Evolutionary conservation across 805 yeast species (phyloP), one percentile per base, ranked within the genome.

Genomic region (Candida xiaguanensis): DNA sequence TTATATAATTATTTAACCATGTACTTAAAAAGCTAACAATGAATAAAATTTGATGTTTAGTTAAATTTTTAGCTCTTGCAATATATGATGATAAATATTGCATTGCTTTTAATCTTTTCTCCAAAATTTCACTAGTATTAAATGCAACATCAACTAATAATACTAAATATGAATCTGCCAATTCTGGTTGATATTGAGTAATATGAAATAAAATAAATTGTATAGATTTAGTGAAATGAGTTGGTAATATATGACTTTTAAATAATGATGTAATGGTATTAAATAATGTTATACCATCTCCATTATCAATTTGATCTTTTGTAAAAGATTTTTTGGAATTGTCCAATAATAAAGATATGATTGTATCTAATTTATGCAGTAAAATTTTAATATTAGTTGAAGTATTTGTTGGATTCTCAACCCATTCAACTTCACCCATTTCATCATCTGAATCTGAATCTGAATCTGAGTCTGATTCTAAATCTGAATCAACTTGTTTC

Each of bases 51-150:
- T 91, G 97, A 27, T 77, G 71, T 38, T 77, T 76, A 1, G 85
- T 68, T 20, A 91, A 67, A 30, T 77, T 75, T 46, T 80, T 78
- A 8, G 95, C 95, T 40, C 99, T 75, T 1, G 98, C 93, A 42
- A 91, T 78, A 54, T 81, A 91, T 2, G 96, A 87, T 1, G 96
- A 82, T 40, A 91, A 72, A 57, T 93, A 91, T 61, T 93, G 98
- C 75, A 90, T 75, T 2, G 96, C 85, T 65, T 90, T 90, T 48
- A 88, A 78, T 49, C 95, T 76, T 47, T 80, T 82, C 40, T 86
- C 91, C 26, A 80, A 65, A 18, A 79, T 74, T 56, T 85, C 89
- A 31, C 70, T 67, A 8, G 81, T 74, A 37, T 81, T 76, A 57
- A 93, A 82, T 2, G 95, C 87, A 28, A 84, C 76, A 54, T 91